Evolutionary conservation across 1,284 basidiomycete genomes (phyloP), one percentile per base, ranked within the genome.

Genomic region (Cystobasidiaceae sp.): DNA sequence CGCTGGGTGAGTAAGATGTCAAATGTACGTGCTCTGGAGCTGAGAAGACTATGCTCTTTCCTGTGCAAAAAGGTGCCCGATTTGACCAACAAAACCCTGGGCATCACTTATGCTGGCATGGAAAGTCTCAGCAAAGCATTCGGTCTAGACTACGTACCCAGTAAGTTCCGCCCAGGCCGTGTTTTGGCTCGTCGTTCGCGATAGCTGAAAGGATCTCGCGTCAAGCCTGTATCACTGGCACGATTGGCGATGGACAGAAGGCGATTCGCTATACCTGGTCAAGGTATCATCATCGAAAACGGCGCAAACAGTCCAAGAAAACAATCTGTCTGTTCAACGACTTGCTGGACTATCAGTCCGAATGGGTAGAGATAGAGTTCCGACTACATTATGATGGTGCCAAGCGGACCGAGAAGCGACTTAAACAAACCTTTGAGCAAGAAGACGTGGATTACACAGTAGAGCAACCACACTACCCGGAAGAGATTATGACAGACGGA

Each of bases 31-130:
- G n/a, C n/a, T n/a, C n/a, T n/a, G n/a, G n/a, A n/a, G n/a, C n/a
- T n/a, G n/a, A n/a, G n/a, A n/a, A n/a, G n/a, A n/a, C n/a, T n/a
- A n/a, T n/a, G n/a, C n/a, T n/a, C n/a, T n/a, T n/a, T n/a, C n/a
- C n/a, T n/a, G n/a, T n/a, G n/a, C n/a, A n/a, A 28, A 21, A 55
- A 51, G 61, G 61, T 64, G 2, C 61, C 61, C 27, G 61, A 64
- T 23, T 32, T 64, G 13, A 56, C 50, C 3, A 64, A 48, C 27
- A 41, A 55, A 27, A 64, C 61, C 2, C 39, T 64, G 2, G 21
- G 43, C 11, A 64, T 64, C 15, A 15, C 28, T 13, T 15, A 23
- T 4, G 8, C 30, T 11, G 32, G 28, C 28, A 23, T 64, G 28
- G 39, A 7, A 19, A 3, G 33, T 6, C 19, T 64, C 5, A 41